Evolutionary conservation across 2,329 filamentous ascomycete species (phyloP), one percentile per base, ranked within the genome.

Genomic region (Fusarium sp.): DNA sequence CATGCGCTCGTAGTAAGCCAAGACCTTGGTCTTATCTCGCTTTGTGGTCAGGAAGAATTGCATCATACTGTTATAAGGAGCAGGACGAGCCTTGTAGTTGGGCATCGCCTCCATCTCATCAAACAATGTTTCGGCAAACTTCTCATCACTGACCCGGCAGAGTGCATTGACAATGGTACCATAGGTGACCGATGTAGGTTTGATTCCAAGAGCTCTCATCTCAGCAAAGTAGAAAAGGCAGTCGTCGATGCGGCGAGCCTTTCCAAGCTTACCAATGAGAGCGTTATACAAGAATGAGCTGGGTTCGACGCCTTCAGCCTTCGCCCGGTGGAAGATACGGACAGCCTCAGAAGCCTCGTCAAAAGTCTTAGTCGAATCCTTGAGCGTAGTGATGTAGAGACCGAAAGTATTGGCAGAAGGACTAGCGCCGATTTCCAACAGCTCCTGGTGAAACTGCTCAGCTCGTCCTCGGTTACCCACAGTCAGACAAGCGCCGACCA

Each of bases 41-140:
- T 98, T 98, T 62, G 96, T 98, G 65, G 94, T 97, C 76, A 98
- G 87, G 89, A 98, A 99, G 86, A 98, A 98, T 82, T 99, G 96
- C 91, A 99, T 99, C 91, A 99, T 93, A 84, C 94, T 97, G 87
- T 99, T 98, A 88, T 99, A 99, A 2, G 96, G 96, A 30, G 96
- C 96, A 32, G 96, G 95, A 15, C 96, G 93, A 45, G 96, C 94
- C 87, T 98, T 98, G 89, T 99, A 99, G 86, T 99, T 99, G 65
- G 95, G 93, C 92, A 97, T 98, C 52, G 92, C 91, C 86, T 99
- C 96, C 96, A 99, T 99, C 86, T 99, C 96, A 80, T 98, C 95
- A 80, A 99, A 99, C 78, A 98, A 90, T 83, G 98, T 95, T 80
- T 98, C 96, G 34, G 96, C 96, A 81, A 98, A 98, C 80, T 96